phyloP scores from a whole-genome alignment of 2,329 filamentous ascomycete genomes.

The Pyricularia grisea region DNA sequence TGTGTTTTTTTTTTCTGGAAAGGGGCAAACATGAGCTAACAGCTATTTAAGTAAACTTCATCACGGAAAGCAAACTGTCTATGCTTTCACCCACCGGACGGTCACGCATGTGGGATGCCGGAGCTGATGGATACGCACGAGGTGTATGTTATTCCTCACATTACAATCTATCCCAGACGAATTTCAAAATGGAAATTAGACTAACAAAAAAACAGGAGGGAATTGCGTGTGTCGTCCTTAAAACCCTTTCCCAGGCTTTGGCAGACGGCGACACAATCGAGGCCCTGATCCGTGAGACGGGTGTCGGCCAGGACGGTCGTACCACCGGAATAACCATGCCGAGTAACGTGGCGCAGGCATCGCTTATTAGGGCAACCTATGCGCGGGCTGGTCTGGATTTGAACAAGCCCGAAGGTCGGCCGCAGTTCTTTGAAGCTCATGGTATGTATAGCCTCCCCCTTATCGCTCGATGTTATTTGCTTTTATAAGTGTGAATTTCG shows the following conservation, averaged over 20 bases:
- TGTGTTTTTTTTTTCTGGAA: too few relatives aligned
- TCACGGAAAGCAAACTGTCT: conserved; percentile 29
- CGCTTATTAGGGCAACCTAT: conserved; percentile 29
- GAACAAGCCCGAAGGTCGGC: conserved; percentile 13
- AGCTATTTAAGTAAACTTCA: conserved; percentile 16
- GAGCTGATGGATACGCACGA: conserved; percentile 46
- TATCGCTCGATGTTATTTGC: too few relatives aligned
- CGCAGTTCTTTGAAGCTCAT: conserved; percentile 30
- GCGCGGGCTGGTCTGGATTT: conserved; percentile 24
- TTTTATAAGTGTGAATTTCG: not conserved
- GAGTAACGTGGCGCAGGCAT: conserved; percentile 34
- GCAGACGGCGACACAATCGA: conserved; percentile 44
- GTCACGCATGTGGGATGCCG: conserved; percentile 37
- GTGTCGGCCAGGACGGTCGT: conserved; percentile 46
- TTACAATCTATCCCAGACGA: too few relatives aligned
- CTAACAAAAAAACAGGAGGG: conserved; percentile 29
- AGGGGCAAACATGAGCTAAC: too few relatives aligned
- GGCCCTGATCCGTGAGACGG: conserved; percentile 39
- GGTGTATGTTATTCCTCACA: not conserved
- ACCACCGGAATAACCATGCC: conserved; percentile 49
- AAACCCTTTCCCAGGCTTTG: conserved; percentile 39
- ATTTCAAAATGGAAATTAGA: not conserved
- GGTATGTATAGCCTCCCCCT: conserved; percentile 13
- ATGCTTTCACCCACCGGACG: conserved; percentile 34
- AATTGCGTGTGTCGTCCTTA: conserved; percentile 38